Percentiles rank a stretch among this genome's conserved stretches.
Evolutionary conservation across 192 early-diverging fungal genomes (phyloP).

Genomic region (Linnemannia elongata): DNA sequence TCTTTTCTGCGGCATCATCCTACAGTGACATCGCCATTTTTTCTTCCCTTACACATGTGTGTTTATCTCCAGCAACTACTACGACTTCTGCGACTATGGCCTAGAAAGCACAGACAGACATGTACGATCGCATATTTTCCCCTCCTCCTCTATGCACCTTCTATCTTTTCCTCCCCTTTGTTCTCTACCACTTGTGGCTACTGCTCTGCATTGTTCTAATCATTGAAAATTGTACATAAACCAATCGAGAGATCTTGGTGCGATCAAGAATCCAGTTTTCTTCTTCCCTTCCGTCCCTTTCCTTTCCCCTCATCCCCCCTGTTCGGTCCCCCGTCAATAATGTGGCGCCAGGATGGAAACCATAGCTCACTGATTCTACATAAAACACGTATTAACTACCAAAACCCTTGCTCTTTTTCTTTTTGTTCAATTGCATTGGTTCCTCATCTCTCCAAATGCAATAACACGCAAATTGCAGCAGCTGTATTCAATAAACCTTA

Average conservation of each 20-base stretch:
- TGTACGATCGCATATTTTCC: background rate
- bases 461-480: too few species aligned
- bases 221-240: background rate
- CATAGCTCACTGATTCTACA: too few species aligned
- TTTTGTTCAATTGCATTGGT: too few species aligned
- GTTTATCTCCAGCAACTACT: background rate
- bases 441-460: too few species aligned
- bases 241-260: background rate
- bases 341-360: too few species aligned
- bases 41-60: background rate
- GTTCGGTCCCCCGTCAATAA: too few species aligned
- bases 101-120: background rate
- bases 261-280: background rate
- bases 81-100: background rate
- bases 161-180: constrained; percentile 1
- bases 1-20: background rate
- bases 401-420: too few species aligned
- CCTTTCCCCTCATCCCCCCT: too few species aligned
- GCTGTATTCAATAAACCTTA: too few species aligned
- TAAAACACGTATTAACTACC: too few species aligned
- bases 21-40: background rate
- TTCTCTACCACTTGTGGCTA: background rate
- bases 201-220: background rate
- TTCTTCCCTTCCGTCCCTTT: too few species aligned
- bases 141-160: background rate